These are phyloP conservation scores for Torulaspora pretoriensis DNA, from an alignment of 1,139 yeast species.

Conservation along the genomic window DNA sequence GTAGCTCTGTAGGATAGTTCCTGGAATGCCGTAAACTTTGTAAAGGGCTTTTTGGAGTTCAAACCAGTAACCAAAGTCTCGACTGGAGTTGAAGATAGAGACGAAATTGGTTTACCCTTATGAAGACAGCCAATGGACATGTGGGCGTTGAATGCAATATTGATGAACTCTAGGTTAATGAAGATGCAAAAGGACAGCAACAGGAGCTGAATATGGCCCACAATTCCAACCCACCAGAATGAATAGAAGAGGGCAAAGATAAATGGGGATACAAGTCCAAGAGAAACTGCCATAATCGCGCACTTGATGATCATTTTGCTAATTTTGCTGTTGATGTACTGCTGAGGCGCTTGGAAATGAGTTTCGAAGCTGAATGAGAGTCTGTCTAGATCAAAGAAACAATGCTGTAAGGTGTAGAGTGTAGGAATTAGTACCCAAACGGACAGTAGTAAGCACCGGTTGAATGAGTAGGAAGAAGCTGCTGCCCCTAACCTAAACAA, in stretches of 20 bases:
- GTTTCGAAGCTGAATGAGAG: conserved; percentile 45
- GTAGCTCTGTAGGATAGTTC: conserved; percentile 62
- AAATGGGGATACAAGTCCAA: conserved; percentile 20
- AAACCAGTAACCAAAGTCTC: conserved; percentile 74
- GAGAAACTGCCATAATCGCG: conserved; percentile 15
- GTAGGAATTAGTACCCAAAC: conserved; percentile 40
- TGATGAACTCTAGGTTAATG: conserved; percentile 48
- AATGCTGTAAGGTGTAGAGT: conserved; percentile 51
- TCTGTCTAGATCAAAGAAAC: conserved; percentile 57
- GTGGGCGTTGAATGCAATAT: conserved; percentile 65
- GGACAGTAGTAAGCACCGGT: conserved; percentile 27
- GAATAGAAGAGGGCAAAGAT: conserved; percentile 14
- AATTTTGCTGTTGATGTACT: conserved; percentile 26
- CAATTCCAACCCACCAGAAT: conserved; percentile 16
- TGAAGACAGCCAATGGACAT: conserved; percentile 80
- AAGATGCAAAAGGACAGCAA: conserved; percentile 20
- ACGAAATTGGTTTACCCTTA: conserved; percentile 64
- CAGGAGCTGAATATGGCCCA: conserved; percentile 15
- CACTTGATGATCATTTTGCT: conserved; percentile 22
- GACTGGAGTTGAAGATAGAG: conserved; percentile 65
- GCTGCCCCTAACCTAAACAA: conserved; percentile 18
- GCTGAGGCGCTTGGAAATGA: conserved; percentile 41
- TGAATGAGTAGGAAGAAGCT: conserved; percentile 7
- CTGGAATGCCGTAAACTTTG: conserved; percentile 67
- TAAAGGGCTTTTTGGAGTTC: conserved; percentile 50